Conservation (phyloP, 352 stramenopile genomes). For the Blastocystis sp. region DNA sequence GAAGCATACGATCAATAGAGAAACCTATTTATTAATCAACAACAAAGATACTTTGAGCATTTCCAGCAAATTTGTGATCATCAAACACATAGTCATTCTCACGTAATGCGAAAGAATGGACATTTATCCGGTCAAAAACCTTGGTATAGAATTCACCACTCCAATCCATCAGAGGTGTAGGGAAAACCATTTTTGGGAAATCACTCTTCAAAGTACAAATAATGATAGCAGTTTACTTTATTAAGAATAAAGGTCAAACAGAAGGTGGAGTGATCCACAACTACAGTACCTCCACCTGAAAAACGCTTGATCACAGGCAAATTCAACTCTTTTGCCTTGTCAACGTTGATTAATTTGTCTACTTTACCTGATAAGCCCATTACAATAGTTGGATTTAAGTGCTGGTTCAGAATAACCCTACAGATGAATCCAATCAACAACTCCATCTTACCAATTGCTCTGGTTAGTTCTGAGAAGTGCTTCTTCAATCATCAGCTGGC, state of each 20-base stretch:
- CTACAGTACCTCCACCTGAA: slow-evolving; percentile 91
- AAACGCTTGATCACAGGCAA: slow-evolving; percentile 88
- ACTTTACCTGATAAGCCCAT: slow-evolving; percentile 71
- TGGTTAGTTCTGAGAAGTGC: slow-evolving; percentile 28
- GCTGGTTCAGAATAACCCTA: slow-evolving; percentile 42
- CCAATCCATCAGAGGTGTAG: slow-evolving; percentile 71
- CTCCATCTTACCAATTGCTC: neutral
- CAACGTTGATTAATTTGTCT: slow-evolving; percentile 70
- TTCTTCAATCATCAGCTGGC: slow-evolving; percentile 62
- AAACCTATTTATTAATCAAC: slow-evolving; percentile 70
- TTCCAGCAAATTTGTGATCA: slow-evolving; percentile 89
- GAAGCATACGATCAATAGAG: slow-evolving; percentile 81
- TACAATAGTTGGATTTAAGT: slow-evolving; percentile 69
- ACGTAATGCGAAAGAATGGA: slow-evolving; percentile 78
- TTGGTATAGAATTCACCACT: slow-evolving; percentile 71
- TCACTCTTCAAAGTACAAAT: slow-evolving; percentile 72
- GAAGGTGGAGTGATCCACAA: slow-evolving; percentile 87
- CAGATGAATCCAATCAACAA: neutral
- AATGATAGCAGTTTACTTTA: slow-evolving; percentile 70
- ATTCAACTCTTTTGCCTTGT: slow-evolving; percentile 66
- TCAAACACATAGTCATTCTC: slow-evolving; percentile 94
- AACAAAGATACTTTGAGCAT: slow-evolving; percentile 79
- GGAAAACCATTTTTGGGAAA: slow-evolving; percentile 69
- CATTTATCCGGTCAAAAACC: slow-evolving; percentile 69
- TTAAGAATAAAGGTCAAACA: slow-evolving; percentile 88